Base-by-base conservation (phyloP, 306 rosid genomes). In the Acacia melanoxylon region DNA sequence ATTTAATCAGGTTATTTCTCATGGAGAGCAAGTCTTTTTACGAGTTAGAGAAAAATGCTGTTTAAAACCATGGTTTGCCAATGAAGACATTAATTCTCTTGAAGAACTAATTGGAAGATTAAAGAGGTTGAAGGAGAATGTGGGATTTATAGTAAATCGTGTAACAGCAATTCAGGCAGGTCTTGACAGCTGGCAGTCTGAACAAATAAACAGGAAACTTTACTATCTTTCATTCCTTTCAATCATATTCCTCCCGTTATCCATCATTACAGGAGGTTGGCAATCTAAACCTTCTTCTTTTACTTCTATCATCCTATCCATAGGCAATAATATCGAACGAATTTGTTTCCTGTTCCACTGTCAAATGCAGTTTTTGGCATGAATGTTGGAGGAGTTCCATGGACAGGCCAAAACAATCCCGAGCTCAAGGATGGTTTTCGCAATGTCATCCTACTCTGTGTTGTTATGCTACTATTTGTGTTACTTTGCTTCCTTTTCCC, bases 341-440 rank as follows among this genome's bases (percentile, higher is more conserved):
- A 76, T 73, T 75, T 80, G 75, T 20, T 62, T 54, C 78, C 74
- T 75, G 42, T 72, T 68, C 74, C 75, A 13, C 69, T 63, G n/a
- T 63, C 61, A 31, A 35, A 65, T 68, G 81, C 96, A 95, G 98
- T 93, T 46, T 95, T 95, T 77, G 98, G 99, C 84, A 95, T 95
- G 99, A 95, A 93, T 79, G 99, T 95, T 11, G 97, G 97, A 35
- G 98, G 98, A 81, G 96, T 93, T 86, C 99, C 99, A 40, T 95
- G 99, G 99, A 95, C 98, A 3, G 94, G 85, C 45, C 97, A 93
- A 78, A 86, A 74, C 33, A 48, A 81, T 48, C 91, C 96, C 0
- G 85, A 62, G 35, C 78, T 87, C 62, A 89, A 88, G 61, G 84
- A 95, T 44, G 98, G 98, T 74, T 95, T 95, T 82, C 94, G 93